Evolutionary conservation across 495 filamentous ascomycete species (phyloP), one percentile per base, ranked within the genome.

Genomic region (Aspergillus hancockii): DNA sequence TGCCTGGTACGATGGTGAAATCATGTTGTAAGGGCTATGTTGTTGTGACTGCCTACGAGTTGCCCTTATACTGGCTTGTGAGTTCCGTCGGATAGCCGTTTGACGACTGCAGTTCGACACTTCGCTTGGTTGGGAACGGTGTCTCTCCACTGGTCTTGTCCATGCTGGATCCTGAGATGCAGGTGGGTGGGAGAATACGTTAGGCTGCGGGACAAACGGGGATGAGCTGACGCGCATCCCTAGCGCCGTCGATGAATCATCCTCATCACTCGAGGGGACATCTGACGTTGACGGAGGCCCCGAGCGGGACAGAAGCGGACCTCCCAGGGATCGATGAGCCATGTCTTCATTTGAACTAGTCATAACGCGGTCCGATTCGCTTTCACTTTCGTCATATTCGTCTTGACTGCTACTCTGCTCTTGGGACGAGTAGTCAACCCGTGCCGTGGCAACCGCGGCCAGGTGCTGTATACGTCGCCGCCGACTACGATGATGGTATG

Each of bases 131-230:
- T 69, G 72, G 31, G 73, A 77, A 63, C 66, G 80, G 63, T 63
- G 79, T 49, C 64, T 71, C 51, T 62, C 81, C 69, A 66, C 73
- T 63, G 67, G 52, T 66, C 83, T 70, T 74, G 79, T 68, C 73
- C 79, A 73, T 56, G 79, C 73, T 38, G 68, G 70, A 75, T 80
- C 74, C 19, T 82, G 74, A 30, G 84, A 81, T 8, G 80, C 79
- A 9, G 88, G 90, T 4, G 92, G 92, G 65, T 96, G 91, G 0
- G 91, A 90, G 72, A 96, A 96, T 31, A 89, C 90, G 62, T 95
- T 94, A 4, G 92, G 92, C 67, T 94, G 91, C 0, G 92, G 92
- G 22, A 90, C 86, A 69, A 96, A 96, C 16, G 77, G 79, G 1
- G 82, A 77, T 13, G 80, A 79, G 65, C 73, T 85, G 21, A 74